Percentiles rank a stretch among this genome's conserved stretches.
phyloP scores from a whole-genome alignment of 129 eudicot genomes.

The Sambucus nigra region DNA sequence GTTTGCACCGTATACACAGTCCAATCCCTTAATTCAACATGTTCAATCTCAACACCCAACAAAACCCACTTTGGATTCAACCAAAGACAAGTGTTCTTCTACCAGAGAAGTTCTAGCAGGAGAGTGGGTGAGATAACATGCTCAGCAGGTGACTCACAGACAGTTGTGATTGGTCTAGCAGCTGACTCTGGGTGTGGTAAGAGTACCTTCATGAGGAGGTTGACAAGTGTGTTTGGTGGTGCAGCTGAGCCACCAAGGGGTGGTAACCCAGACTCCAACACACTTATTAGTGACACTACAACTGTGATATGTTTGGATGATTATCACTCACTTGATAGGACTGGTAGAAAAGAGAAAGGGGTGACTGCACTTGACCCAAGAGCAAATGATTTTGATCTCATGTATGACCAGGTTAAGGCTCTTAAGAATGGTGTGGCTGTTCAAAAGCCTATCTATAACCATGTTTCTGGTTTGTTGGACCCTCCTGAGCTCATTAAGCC shows the following conservation, averaged over 20 bases:
- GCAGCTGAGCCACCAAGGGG: slow-evolving; percentile 97
- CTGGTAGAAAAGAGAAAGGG: slow-evolving; percentile 83
- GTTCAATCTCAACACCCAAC: slow-evolving; percentile 63
- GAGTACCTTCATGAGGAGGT: slow-evolving; percentile 91
- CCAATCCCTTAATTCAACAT: slow-evolving; percentile 59
- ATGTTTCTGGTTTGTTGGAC: slow-evolving; percentile 82
- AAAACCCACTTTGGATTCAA: slow-evolving; percentile 61
- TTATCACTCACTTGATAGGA: slow-evolving; percentile 83
- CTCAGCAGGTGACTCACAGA: slow-evolving; percentile 34
- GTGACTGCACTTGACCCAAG: slow-evolving; percentile 93
- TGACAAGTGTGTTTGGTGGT: slow-evolving; percentile 95
- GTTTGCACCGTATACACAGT: slow-evolving; percentile 64
- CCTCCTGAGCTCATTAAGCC: slow-evolving; percentile 93
- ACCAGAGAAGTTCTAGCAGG: slow-evolving; percentile 21
- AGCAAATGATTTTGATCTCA: slow-evolving; percentile 88
- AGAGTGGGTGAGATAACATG: slow-evolving; percentile 47
- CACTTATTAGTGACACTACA: slow-evolving; percentile 82
- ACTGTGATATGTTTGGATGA: slow-evolving; percentile 93
- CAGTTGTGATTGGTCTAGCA: slow-evolving; percentile 86
- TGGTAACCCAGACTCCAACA: slow-evolving; percentile 95
- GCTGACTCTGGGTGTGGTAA: slow-evolving; percentile 99
- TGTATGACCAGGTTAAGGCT: slow-evolving; percentile 95
- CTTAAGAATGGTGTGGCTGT: slow-evolving; percentile 62
- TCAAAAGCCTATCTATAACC: slow-evolving; percentile 85
- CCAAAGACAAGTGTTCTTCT: slow-evolving; percentile 61